phyloP scores from a whole-genome alignment of 768 basidiomycete genomes.

The Pulveroboletus frians region DNA sequence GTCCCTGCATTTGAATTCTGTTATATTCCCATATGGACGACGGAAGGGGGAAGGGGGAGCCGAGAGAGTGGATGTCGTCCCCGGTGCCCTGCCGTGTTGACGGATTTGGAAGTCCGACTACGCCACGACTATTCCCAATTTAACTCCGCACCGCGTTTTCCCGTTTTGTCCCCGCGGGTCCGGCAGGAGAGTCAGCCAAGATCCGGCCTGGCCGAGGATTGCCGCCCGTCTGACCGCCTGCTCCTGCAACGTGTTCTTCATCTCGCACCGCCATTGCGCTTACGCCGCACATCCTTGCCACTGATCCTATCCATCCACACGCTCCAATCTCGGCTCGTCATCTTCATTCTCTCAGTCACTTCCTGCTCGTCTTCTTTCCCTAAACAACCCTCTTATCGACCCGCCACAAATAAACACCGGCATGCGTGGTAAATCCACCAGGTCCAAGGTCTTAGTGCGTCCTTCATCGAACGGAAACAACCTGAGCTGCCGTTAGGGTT shows the following conservation, averaged over 20 bases:
- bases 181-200: conserved; percentile 14
- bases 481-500: conserved; percentile 20
- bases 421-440: conserved; percentile 4
- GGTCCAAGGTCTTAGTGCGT: conserved; percentile 25
- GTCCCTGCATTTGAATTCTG: conserved; percentile 29
- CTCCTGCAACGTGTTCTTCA: conserved; percentile 32
- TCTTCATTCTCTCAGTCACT: conserved; percentile 17
- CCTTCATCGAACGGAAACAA: conserved; percentile 14
- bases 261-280: conserved; percentile 24
- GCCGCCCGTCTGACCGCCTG: conserved; percentile 11
- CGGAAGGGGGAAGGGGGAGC: neutral
- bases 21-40: conserved; percentile 26
- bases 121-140: conserved; percentile 17
- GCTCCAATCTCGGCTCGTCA: conserved; percentile 25
- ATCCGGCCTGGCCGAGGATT: conserved; percentile 26
- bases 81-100: conserved; percentile 26
- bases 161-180: conserved; percentile 23
- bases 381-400: conserved; percentile 18
- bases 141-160: conserved; percentile 19
- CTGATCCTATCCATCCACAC: conserved; percentile 22
- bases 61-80: conserved; percentile 13
- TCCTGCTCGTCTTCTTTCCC: conserved; percentile 17
- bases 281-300: conserved; percentile 19
- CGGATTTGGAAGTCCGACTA: conserved; percentile 17
- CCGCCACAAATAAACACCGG: neutral